phyloP scores from a whole-genome alignment of 495 filamentous ascomycete genomes.

The Podospora tetraspora region DNA sequence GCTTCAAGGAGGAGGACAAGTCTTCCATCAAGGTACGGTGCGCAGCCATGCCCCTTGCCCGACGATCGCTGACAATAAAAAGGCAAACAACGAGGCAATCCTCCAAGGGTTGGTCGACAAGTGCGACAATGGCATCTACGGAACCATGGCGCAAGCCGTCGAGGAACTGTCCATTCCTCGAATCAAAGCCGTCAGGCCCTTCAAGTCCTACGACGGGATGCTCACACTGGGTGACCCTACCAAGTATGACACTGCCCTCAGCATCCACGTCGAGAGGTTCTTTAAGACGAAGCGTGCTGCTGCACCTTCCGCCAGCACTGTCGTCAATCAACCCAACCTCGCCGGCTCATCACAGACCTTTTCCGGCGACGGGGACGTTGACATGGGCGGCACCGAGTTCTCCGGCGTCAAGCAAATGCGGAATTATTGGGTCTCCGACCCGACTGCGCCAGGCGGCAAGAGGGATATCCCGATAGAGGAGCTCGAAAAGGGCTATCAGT shows the following conservation, averaged over 20 bases:
- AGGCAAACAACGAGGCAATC: slow-evolving; percentile 57
- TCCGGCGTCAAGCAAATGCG: slow-evolving; percentile 64
- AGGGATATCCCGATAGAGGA: slow-evolving; percentile 77
- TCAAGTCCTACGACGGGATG: slow-evolving; percentile 70
- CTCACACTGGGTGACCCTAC: slow-evolving; percentile 74
- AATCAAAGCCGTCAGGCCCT: slow-evolving; percentile 64
- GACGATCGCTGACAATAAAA: neutral
- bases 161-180: slow-evolving; percentile 64
- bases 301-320: slow-evolving; percentile 68
- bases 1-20: slow-evolving; percentile 92
- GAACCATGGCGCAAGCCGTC: slow-evolving; percentile 80
- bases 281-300: slow-evolving; percentile 73
- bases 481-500: slow-evolving; percentile 87
- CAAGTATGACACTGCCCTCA: slow-evolving; percentile 68
- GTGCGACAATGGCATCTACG: slow-evolving; percentile 62
- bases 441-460: slow-evolving; percentile 70
- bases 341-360: slow-evolving; percentile 43
- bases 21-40: slow-evolving; percentile 54
- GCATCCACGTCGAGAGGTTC: slow-evolving; percentile 86
- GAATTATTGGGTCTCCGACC: slow-evolving; percentile 74
- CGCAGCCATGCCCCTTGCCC: neutral
- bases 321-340: slow-evolving; percentile 50
- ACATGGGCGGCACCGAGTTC: slow-evolving; percentile 45
- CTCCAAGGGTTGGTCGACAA: slow-evolving; percentile 58
- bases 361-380: slow-evolving; percentile 41